phyloP scores from a whole-genome alignment of 306 rosid genomes.

The Prunus salicina region DNA sequence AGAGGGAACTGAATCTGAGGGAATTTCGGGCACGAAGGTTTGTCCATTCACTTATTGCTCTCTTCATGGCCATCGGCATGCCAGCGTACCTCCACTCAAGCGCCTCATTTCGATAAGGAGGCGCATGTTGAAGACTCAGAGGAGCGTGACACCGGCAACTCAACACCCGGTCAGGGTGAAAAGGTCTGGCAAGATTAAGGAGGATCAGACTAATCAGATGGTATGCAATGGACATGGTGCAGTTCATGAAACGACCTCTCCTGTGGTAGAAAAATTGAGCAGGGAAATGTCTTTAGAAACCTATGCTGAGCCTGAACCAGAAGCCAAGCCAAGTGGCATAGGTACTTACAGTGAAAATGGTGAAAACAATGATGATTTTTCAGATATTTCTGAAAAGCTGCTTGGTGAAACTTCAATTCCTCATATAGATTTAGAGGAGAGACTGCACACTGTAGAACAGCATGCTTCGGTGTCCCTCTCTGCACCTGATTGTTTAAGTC shows the following conservation, averaged over 20 bases:
- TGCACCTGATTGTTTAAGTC: not conserved
- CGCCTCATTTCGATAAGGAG: slow-evolving; percentile 70
- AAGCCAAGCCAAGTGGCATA: slow-evolving; percentile 12
- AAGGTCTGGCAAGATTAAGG: slow-evolving; percentile 40
- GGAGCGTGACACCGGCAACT: slow-evolving; percentile 34
- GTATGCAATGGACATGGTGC: slow-evolving; percentile 20
- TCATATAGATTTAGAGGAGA: slow-evolving; percentile 20
- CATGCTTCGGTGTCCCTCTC: not conserved
- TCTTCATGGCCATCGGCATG: slow-evolving; percentile 74
- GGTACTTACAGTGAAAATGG: slow-evolving; percentile 9
- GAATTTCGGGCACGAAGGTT: slow-evolving; percentile 32
- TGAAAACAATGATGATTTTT: not conserved
- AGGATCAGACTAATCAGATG: slow-evolving; percentile 32
- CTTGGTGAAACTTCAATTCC: slow-evolving; percentile 29
- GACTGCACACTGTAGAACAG: not conserved
- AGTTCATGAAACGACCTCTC: slow-evolving; percentile 18
- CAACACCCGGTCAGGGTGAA: slow-evolving; percentile 28
- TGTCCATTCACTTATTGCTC: slow-evolving; percentile 82
- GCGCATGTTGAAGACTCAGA: slow-evolving; percentile 49
- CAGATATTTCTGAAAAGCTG: slow-evolving; percentile 15
- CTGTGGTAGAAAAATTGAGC: slow-evolving; percentile 18
- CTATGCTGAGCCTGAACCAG: not conserved
- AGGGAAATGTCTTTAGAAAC: slow-evolving; percentile 10
- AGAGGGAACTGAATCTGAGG: slow-evolving; percentile 47
- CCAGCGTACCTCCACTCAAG: slow-evolving; percentile 54